phyloP scores from a whole-genome alignment of 108 stramenopile species.

The Pseudonitzschia multiseries region DNA sequence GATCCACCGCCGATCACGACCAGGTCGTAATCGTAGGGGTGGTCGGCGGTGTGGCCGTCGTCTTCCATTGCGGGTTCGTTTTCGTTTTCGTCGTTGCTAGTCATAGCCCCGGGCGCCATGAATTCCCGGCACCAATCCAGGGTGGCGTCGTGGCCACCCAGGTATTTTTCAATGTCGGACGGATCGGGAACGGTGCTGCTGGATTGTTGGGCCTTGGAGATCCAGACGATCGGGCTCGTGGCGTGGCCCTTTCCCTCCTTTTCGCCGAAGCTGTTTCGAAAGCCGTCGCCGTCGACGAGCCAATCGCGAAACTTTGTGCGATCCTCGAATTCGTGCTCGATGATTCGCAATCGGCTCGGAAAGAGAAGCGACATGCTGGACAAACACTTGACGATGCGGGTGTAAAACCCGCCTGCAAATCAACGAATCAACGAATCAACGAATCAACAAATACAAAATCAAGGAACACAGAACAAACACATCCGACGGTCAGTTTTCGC shows the following conservation, averaged over 20 bases:
- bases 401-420: slow-evolving; percentile 83
- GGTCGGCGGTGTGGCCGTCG: slow-evolving; percentile 64
- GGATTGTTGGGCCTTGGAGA: slow-evolving; percentile 31
- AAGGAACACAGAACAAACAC: not conserved
- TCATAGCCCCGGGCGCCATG: slow-evolving; percentile 29
- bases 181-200: slow-evolving; percentile 31
- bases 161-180: slow-evolving; percentile 56
- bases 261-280: slow-evolving; percentile 47
- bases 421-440: not conserved
- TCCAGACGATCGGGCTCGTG: slow-evolving; percentile 76
- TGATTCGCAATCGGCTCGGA: slow-evolving; percentile 62
- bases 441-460: not conserved
- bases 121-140: slow-evolving; percentile 74
- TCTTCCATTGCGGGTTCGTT: slow-evolving; percentile 43
- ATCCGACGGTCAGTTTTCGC: not conserved
- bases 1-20: slow-evolving; percentile 97
- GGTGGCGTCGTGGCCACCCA: slow-evolving; percentile 86
- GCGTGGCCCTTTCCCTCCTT: slow-evolving; percentile 45
- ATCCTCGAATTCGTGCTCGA: slow-evolving; percentile 70
- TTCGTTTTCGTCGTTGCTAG: not conserved
- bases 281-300: slow-evolving; percentile 69
- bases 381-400: slow-evolving; percentile 64
- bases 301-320: slow-evolving; percentile 73
- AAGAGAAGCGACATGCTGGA: slow-evolving; percentile 77
- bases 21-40: slow-evolving; percentile 93